Base-by-base conservation (phyloP, 2,329 filamentous ascomycete species). In the Colletotrichum sp. region DNA sequence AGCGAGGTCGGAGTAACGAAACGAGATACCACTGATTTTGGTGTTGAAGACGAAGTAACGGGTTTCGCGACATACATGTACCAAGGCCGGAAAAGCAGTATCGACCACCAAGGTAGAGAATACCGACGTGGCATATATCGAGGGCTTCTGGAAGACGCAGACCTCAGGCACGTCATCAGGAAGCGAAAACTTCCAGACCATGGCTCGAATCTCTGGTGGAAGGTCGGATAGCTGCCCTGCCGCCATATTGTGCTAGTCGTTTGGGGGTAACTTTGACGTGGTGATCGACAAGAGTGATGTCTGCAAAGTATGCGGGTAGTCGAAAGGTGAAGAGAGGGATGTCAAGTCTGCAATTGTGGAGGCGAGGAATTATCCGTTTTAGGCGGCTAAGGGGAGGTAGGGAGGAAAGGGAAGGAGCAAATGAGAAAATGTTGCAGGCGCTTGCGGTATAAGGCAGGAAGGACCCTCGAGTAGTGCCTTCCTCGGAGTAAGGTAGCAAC, bases 281-380 rank as follows among this genome's bases (percentile, higher is more conserved):
- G n/a, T 52, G 12, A 48, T 48, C n/a, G 43, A 48, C n/a, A 12
- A 21, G n/a, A 48, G 18, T 48, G n/a, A 21, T 48, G 10, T 48
- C n/a, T 21, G 43, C 43, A 52, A 52, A 13, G n/a, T 52, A 52
- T 21, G 43, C 10, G 43, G 12, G 1, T 52, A 24, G n/a, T 52
- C 18, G 9, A 52, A 13, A 52, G 10, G n/a, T 52, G 43, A 52
- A 52, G n/a, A 7, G n/a, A 52, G 18, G 12, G 43, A 52, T 52
- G 10, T 52, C n/a, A 13, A 21, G 43, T 52, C 43, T 7, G 43
- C 43, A 21, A 24, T 21, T 52, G 10, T 52, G 43, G 12, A 13
- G 43, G n/a, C 12, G 10, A 52, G 16, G n/a, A 7, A 13, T 21
- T 7, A 13, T 7, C 18, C 0, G 5, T n/a, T 9, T 43, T 0